A percentile compares a stretch with the other conserved stretches of the same genome.
Conservation (phyloP, 108 stramenopile genomes). For the Cyclostephanos tholiformis region DNA sequence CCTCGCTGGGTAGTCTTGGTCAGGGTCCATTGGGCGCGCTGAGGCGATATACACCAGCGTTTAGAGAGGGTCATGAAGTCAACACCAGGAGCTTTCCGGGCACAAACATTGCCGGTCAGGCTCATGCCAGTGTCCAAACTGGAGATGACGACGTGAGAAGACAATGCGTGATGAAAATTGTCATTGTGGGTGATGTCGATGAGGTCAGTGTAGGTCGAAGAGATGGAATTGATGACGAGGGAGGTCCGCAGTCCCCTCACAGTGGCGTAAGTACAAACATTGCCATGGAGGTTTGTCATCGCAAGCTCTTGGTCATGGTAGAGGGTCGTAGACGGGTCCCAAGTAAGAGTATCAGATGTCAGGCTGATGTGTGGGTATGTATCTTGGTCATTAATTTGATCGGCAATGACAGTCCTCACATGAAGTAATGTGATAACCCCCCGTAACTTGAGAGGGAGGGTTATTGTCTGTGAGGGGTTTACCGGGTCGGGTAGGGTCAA, state of each 20-base stretch:
- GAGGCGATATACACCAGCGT: slow-evolving; percentile 30
- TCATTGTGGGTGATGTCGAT: neutral
- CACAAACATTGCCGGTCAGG: neutral
- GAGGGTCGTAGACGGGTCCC: slow-evolving; percentile 9
- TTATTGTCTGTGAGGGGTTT: neutral
- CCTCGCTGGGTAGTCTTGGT: slow-evolving; percentile 20
- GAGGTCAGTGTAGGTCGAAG: neutral
- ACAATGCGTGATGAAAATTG: neutral
- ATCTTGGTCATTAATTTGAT: neutral
- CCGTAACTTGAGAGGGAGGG: neutral
- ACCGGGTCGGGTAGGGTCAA: neutral
- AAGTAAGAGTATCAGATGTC: slow-evolving; percentile 2
- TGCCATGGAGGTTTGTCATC: slow-evolving; percentile 1
- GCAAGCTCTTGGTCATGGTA: neutral
- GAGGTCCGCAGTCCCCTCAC: neutral
- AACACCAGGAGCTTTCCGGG: neutral
- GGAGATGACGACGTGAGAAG: neutral
- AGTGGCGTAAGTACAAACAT: neutral
- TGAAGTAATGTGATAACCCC: neutral
- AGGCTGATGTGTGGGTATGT: neutral
- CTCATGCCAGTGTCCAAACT: neutral
- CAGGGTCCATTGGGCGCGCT: slow-evolving; percentile 27
- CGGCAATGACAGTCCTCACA: neutral
- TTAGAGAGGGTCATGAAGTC: slow-evolving; percentile 15
- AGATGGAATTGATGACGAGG: neutral